These are phyloP conservation scores for Ceratocystis harringtonii DNA, from an alignment of 2,329 filamentous ascomycete species.

Conservation along the genomic window DNA sequence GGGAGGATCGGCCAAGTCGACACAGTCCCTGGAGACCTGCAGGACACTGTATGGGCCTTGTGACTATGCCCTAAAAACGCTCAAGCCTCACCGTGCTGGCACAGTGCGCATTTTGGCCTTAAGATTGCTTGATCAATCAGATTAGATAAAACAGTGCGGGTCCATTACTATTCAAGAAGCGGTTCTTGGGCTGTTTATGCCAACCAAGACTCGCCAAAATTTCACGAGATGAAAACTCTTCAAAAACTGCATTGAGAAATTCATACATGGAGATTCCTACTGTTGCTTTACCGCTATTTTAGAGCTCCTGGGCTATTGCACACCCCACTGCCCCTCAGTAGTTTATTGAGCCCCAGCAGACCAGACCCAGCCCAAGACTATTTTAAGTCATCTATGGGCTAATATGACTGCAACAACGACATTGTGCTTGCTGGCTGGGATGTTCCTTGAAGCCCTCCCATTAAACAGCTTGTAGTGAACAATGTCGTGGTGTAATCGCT, in stretches of 20 bases:
- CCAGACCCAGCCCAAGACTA: neutral
- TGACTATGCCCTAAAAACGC: too few relatives aligned
- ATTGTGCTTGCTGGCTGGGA: conserved; percentile 4
- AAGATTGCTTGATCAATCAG: conserved; percentile 10
- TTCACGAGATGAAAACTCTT: neutral
- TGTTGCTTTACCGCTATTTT: neutral
- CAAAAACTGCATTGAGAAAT: neutral
- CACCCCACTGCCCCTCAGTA: neutral
- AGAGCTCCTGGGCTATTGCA: neutral
- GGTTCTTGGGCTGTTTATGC: neutral
- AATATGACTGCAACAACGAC: neutral
- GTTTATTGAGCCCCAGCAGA: neutral
- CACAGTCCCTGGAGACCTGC: too few relatives aligned
- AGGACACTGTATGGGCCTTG: too few relatives aligned
- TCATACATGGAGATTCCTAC: neutral
- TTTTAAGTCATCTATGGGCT: neutral
- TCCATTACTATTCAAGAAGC: neutral
- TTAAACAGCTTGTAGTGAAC: neutral
- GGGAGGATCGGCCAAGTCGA: neutral
- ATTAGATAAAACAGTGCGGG: conserved; percentile 11
- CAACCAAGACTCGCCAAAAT: neutral
- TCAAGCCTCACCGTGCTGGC: neutral
- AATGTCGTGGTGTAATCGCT: neutral
- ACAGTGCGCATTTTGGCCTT: neutral
- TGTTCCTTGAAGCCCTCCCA: conserved; percentile 7